phyloP scores from a whole-genome alignment of 345 rosid genomes.

The Acer campestre region DNA sequence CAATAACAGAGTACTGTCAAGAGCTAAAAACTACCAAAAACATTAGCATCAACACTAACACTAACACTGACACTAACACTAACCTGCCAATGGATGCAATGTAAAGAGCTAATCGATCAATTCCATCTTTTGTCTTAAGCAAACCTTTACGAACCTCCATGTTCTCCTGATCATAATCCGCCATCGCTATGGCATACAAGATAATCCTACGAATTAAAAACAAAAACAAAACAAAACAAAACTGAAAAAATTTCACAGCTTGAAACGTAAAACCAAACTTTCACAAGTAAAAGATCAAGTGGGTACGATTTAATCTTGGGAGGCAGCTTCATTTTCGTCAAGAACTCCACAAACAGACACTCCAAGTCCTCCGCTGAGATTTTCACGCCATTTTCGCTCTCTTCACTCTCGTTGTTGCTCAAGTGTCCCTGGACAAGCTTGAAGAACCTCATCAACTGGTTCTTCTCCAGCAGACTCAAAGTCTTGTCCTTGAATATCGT shows the following conservation, averaged over 20 bases:
- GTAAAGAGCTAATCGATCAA: constrained; percentile 68
- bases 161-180: constrained; percentile 72
- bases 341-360: constrained; percentile 66
- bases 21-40: not conserved
- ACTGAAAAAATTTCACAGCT: constrained; percentile 5
- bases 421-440: constrained; percentile 76
- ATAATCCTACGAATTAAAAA: constrained; percentile 54
- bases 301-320: constrained; percentile 77
- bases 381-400: constrained; percentile 23
- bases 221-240: not conserved
- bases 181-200: constrained; percentile 77
- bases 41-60: not conserved
- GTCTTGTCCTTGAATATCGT: constrained; percentile 80
- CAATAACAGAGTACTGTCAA: not conserved
- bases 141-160: constrained; percentile 37
- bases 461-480: constrained; percentile 67
- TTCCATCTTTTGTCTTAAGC: constrained; percentile 75
- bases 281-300: constrained; percentile 29
- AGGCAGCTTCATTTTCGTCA: constrained; percentile 71
- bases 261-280: not conserved
- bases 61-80: not conserved
- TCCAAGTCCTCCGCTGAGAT: constrained; percentile 75
- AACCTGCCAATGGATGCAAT: constrained; percentile 87
- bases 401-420: constrained; percentile 17
- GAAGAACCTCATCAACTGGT: constrained; percentile 73